Conservation (phyloP, 129 eudicot species). For the Flaveria brownii region DNA sequence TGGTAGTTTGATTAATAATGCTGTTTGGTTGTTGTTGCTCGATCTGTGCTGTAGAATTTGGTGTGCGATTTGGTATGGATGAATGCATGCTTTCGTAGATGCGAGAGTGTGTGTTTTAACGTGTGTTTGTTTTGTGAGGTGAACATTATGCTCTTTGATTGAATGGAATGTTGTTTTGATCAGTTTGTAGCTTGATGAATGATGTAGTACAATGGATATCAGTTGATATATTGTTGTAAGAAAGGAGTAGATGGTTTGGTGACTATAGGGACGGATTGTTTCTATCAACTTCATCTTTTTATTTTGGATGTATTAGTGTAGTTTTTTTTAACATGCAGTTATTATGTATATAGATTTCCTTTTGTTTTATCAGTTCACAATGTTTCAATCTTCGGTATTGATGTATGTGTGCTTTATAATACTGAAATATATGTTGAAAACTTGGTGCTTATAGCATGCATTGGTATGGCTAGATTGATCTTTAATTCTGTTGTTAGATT, state of each 20-base stretch:
- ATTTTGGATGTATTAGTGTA: not conserved
- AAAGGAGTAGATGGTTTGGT: too few relatives aligned
- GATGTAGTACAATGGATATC: not conserved
- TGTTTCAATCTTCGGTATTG: not conserved
- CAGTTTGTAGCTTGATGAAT: not conserved
- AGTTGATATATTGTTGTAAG: too few relatives aligned
- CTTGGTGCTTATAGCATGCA: not conserved
- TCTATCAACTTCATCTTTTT: too few relatives aligned
- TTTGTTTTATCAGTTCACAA: not conserved
- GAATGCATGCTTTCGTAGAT: too few relatives aligned
- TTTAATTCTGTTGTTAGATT: conserved; percentile 9
- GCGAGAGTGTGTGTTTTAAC: not conserved
- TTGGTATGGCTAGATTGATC: conserved; percentile 2
- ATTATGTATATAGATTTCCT: not conserved
- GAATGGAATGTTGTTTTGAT: conserved; percentile 1
- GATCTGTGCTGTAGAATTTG: conserved; percentile 3
- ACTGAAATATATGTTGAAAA: not conserved
- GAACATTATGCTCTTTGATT: not conserved
- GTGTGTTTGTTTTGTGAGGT: not conserved
- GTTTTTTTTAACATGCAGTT: not conserved
- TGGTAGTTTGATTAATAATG: conserved; percentile 13
- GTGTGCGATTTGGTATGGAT: not conserved
- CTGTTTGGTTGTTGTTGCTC: not conserved
- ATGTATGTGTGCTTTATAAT: conserved; percentile 3
- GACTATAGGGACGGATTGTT: too few relatives aligned